phyloP scores from a whole-genome alignment of 768 basidiomycete species.

The Tremella mesenterica region DNA sequence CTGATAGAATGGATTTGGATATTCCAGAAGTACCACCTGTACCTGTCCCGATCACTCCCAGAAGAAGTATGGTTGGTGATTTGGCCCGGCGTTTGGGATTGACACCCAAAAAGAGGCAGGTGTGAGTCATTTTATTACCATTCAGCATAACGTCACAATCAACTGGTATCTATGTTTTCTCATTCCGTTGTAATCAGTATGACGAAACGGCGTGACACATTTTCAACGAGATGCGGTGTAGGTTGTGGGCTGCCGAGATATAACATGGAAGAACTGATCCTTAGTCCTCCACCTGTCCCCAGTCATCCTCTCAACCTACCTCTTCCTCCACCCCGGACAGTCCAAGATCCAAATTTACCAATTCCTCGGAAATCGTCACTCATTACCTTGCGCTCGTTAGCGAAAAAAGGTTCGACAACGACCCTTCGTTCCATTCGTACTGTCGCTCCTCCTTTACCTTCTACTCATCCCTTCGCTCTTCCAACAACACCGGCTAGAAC shows the following conservation, averaged over 20 bases:
- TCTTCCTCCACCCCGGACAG: neutral
- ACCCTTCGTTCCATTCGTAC: constrained; percentile 23
- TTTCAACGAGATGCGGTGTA: too few relatives aligned
- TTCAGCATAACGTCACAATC: neutral
- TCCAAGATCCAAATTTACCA: neutral
- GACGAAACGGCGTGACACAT: too few relatives aligned
- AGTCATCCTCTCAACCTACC: too few relatives aligned
- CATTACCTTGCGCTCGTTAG: constrained; percentile 25
- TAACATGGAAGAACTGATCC: too few relatives aligned
- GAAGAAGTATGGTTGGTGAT: constrained; percentile 25
- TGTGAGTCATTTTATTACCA: constrained; percentile 8
- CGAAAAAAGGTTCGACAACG: constrained; percentile 26
- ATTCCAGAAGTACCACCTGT: neutral
- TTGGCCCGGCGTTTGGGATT: constrained; percentile 24
- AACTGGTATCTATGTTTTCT: too few relatives aligned
- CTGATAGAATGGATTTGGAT: neutral
- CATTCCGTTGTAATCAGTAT: too few relatives aligned
- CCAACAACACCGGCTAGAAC: constrained; percentile 12
- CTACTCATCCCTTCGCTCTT: constrained; percentile 8
- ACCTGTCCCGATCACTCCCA: neutral
- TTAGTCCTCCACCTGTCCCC: too few relatives aligned
- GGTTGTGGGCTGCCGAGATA: too few relatives aligned
- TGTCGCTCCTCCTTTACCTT: constrained; percentile 10
- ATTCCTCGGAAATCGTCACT: constrained; percentile 24
- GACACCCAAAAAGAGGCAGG: constrained; percentile 29